Conservation (phyloP, 768 basidiomycete genomes). For the Tylopilus vinaceipallidus region DNA sequence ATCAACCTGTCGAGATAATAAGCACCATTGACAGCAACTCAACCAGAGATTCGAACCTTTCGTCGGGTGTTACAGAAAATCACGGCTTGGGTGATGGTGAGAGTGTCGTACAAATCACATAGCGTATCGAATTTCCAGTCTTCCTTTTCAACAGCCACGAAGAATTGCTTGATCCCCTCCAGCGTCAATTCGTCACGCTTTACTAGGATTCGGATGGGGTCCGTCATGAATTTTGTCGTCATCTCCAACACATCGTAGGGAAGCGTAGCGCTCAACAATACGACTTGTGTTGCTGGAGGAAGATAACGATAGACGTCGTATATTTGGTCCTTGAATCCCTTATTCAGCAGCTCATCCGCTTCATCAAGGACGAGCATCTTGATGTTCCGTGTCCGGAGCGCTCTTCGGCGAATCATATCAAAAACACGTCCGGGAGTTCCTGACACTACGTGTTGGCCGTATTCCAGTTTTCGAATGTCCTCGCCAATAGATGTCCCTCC, state of each 20-base stretch:
- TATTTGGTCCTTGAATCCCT: constrained; percentile 99
- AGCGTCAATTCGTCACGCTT: constrained; percentile 99
- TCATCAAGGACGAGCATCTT: constrained; percentile 96
- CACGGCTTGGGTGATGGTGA: constrained; percentile 98
- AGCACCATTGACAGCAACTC: not conserved
- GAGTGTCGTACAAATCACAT: constrained; percentile 95
- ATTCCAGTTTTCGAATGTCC: constrained; percentile 95
- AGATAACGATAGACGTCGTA: constrained; percentile 98
- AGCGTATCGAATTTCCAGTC: constrained; percentile 99
- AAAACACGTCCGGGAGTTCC: constrained; percentile 98
- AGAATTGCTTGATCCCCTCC: constrained; percentile 95
- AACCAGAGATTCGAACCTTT: constrained; percentile 57
- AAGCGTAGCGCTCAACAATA: constrained; percentile 92
- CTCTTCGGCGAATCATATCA: constrained; percentile 96
- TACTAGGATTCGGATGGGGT: constrained; percentile 96
- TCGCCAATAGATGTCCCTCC: constrained; percentile 97
- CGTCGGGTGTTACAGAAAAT: constrained; percentile 98
- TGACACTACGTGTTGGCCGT: constrained; percentile 96
- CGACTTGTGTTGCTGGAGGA: constrained; percentile 95
- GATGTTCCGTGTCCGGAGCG: constrained; percentile 92
- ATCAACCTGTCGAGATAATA: constrained; percentile 62
- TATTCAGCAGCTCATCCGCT: constrained; percentile 95
- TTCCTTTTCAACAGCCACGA: constrained; percentile 98
- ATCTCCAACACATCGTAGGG: constrained; percentile 98
- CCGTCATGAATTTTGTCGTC: constrained; percentile 99